Conservation (phyloP, 345 rosid genomes). For the Noccaea bulbosa region DNA sequence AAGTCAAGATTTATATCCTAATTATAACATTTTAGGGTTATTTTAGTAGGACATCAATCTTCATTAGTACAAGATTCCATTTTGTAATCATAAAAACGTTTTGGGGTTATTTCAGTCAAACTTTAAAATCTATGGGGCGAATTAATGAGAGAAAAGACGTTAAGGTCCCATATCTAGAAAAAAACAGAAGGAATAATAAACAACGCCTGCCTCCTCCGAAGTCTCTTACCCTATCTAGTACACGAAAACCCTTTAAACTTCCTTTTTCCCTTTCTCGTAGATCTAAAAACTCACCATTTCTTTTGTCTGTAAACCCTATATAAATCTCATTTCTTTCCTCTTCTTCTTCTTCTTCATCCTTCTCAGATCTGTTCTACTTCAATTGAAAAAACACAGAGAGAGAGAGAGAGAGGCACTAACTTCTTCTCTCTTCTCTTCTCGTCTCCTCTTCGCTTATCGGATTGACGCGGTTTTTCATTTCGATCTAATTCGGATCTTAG, state of each 20-base stretch:
- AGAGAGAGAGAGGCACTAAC: background rate
- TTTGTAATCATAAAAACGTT: background rate
- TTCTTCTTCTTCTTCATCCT: background rate
- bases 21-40: no score
- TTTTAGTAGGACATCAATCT: no score
- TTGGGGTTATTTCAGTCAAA: background rate
- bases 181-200: conserved; percentile 18
- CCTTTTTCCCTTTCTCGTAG: conserved; percentile 11
- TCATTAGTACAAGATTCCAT: no score
- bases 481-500: conserved; percentile 28
- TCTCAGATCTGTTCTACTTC: conserved; percentile 26
- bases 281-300: conserved; percentile 15
- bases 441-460: background rate
- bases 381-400: background rate
- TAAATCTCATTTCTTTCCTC: conserved; percentile 34
- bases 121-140: background rate
- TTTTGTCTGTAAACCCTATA: conserved; percentile 35
- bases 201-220: conserved; percentile 40
- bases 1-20: no score
- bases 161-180: conserved; percentile 4
- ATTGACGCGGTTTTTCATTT: background rate
- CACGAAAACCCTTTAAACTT: conserved; percentile 27
- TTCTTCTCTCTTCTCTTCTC: background rate
- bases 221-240: conserved; percentile 34
- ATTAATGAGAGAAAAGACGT: conserved; percentile 4